Conservation (phyloP, 495 filamentous ascomycete species). For the Sabuloglossum arenarium region DNA sequence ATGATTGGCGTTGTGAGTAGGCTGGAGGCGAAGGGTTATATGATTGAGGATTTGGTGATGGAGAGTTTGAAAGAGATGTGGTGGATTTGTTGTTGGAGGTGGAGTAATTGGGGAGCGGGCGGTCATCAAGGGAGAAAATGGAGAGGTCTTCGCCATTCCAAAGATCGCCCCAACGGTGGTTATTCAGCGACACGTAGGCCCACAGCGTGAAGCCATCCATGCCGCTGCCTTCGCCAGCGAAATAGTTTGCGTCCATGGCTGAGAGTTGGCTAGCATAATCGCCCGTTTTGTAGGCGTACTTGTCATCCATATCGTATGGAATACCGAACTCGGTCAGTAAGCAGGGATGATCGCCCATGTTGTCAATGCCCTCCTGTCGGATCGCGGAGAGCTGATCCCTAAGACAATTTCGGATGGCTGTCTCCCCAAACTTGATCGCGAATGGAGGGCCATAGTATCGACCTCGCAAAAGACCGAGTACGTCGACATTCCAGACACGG, state of each 20-base stretch:
- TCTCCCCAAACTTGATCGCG: constrained; percentile 81
- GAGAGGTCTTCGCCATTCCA: constrained; percentile 98
- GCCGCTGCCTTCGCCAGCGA: constrained; percentile 61
- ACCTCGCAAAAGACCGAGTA: constrained; percentile 77
- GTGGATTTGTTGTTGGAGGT: constrained; percentile 11
- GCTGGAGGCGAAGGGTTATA: constrained; percentile 28
- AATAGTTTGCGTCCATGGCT: constrained; percentile 95
- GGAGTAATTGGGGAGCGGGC: constrained; percentile 32
- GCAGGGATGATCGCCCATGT: constrained; percentile 79
- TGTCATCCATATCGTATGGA: constrained; percentile 96
- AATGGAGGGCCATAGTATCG: constrained; percentile 74
- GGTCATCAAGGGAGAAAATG: constrained; percentile 69
- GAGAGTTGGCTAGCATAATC: constrained; percentile 84
- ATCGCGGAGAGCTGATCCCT: constrained; percentile 79
- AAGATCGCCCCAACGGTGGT: constrained; percentile 75
- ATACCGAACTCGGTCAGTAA: constrained; percentile 92
- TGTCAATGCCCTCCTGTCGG: constrained; percentile 66
- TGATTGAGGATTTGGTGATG: constrained; percentile 10
- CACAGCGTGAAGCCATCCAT: constrained; percentile 76
- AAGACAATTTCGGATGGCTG: constrained; percentile 88
- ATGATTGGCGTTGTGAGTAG: constrained; percentile 30
- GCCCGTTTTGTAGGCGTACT: constrained; percentile 87
- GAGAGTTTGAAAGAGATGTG: background rate
- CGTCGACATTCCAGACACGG: constrained; percentile 86
- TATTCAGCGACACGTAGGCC: constrained; percentile 69